Evolutionary conservation across 1,284 basidiomycete genomes (phyloP), one percentile per base, ranked within the genome.

Genomic region (Apiotrichum domesticum): DNA sequence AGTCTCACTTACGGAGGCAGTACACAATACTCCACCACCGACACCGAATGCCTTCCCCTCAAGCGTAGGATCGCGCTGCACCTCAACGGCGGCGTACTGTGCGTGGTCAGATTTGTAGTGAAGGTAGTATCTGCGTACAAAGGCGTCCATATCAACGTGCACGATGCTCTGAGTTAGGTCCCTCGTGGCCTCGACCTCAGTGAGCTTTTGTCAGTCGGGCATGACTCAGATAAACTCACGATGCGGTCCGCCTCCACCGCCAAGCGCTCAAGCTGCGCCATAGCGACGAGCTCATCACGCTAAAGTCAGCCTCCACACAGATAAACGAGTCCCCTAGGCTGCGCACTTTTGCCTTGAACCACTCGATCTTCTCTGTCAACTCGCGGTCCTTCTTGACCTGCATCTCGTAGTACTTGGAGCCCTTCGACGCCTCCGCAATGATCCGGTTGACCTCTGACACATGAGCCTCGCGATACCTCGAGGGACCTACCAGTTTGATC

Each of bases 11-110:
- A 77, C 75, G 4, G 74, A 76, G 14, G 92, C 90, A 0, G 92
- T 96, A 3, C 82, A 85, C 14, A 95, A 73, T 3, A 95, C 87
- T 6, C 89, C 88, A 46, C 59, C 62, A 70, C 86, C 70, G 61
- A 95, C 93, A 9, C 86, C 93, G 69, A 95, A 97, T 0, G 90
- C 82, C 68, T 90, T 95, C 13, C 87, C 91, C 42, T 82, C 81
- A 2, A 97, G 80, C 11, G 80, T 78, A 2, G 93, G 91, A 67
- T 94, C 82, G 52, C 87, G 79, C 43, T 93, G 82, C 1, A 93
- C 79, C 74, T 83, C 80, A 4, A 80, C 74, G 2, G 74, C 69
- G 1, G 76, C 77, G 53, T 76, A 77, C 74, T 74, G 48, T 6
- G 33, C 8, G 32, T 97, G 92, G 6, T 56, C 44, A 51, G 51